These are phyloP conservation scores for Arachnomyces sp. DNA, from an alignment of 2,329 filamentous ascomycete genomes.

Conservation along the genomic window DNA sequence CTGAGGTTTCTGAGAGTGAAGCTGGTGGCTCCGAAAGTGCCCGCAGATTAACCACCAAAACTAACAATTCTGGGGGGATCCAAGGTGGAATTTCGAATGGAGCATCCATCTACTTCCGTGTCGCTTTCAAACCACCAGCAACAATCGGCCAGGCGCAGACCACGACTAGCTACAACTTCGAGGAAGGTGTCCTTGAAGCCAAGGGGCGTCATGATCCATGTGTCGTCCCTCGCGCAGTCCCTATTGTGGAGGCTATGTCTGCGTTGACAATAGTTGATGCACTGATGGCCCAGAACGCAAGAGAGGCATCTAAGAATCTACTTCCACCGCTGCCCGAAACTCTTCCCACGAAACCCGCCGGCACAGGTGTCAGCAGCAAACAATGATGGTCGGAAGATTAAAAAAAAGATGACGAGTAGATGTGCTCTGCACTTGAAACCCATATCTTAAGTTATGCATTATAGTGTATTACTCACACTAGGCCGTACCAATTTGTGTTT, in stretches of 20 bases:
- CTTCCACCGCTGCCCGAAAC: slow-evolving; percentile 36
- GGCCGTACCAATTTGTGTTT: too few relatives aligned
- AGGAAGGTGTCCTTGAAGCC: slow-evolving; percentile 71
- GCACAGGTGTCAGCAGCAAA: too few relatives aligned
- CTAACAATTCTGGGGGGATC: slow-evolving; percentile 91
- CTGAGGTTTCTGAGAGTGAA: slow-evolving; percentile 31
- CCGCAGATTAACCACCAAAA: slow-evolving; percentile 71
- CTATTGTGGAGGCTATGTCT: slow-evolving; percentile 74
- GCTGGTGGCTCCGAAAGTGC: slow-evolving; percentile 14
- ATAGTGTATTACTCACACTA: too few relatives aligned
- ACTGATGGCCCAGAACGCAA: slow-evolving; percentile 69
- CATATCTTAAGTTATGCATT: too few relatives aligned
- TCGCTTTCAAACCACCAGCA: slow-evolving; percentile 90
- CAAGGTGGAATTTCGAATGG: slow-evolving; percentile 95
- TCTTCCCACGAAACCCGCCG: slow-evolving; percentile 27
- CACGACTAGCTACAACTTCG: slow-evolving; percentile 71
- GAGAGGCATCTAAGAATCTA: slow-evolving; percentile 42
- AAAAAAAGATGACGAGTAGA: too few relatives aligned
- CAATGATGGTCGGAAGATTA: too few relatives aligned
- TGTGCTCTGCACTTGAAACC: too few relatives aligned
- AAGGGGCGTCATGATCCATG: slow-evolving; percentile 94
- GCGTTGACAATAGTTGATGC: slow-evolving; percentile 81
- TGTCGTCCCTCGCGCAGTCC: slow-evolving; percentile 77
- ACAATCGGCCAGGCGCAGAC: slow-evolving; percentile 86
- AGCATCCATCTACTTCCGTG: slow-evolving; percentile 85